These are phyloP conservation scores for Aspergillus japonicus DNA, from an alignment of 2,329 filamentous ascomycete genomes.

Conservation along the genomic window DNA sequence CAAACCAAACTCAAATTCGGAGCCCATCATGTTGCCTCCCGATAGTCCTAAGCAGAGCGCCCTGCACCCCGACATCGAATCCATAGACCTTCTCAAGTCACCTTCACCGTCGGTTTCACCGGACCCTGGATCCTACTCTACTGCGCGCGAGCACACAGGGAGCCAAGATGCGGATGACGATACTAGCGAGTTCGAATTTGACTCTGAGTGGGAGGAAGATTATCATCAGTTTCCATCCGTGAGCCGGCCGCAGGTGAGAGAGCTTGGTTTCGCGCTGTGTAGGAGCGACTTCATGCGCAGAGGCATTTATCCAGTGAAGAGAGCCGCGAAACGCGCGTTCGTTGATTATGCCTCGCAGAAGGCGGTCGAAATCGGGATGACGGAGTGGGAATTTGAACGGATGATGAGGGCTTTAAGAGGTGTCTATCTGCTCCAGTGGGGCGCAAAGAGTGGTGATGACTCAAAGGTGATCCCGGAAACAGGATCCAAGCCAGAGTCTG, in stretches of 20 bases:
- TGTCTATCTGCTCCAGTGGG: neutral
- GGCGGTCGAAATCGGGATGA: neutral
- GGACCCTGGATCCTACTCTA: neutral
- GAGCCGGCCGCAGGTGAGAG: neutral
- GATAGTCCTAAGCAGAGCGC: neutral
- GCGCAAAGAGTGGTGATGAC: neutral
- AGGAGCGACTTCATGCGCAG: neutral
- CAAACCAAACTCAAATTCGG: too few species aligned
- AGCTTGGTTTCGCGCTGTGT: neutral
- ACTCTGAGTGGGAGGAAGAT: neutral
- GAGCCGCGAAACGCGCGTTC: neutral
- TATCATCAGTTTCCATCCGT: neutral
- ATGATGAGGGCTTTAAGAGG: neutral
- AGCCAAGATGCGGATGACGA: neutral
- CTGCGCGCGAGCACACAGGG: neutral
- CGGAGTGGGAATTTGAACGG: neutral
- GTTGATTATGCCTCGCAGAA: neutral
- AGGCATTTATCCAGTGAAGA: neutral
- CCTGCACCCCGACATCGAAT: neutral
- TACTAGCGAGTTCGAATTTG: neutral
- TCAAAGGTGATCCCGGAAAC: neutral
- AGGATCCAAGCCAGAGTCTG: neutral
- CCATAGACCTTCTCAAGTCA: neutral
- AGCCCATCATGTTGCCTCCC: too few species aligned
- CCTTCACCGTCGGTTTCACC: neutral